Conservation (phyloP, 2,329 filamentous ascomycete genomes). For the Colletotrichum echinochloae region DNA sequence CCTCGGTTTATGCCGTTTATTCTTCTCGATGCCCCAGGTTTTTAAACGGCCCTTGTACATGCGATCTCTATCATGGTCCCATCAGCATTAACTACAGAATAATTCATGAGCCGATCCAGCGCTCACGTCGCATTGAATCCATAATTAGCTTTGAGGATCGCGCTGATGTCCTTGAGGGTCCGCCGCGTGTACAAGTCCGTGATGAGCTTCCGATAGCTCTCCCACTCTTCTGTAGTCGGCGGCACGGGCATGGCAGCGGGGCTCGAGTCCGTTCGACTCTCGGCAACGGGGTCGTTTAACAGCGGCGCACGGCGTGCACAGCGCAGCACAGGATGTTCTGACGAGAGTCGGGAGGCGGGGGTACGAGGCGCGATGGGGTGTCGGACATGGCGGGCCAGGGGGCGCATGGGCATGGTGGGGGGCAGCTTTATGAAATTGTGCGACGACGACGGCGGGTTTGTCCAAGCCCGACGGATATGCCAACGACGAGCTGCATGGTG, state of each 20-base stretch:
- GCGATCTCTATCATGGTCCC: slow-evolving; percentile 19
- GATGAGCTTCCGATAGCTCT: slow-evolving; percentile 22
- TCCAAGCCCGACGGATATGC: slow-evolving; percentile 1
- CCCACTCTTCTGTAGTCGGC: slow-evolving; percentile 37
- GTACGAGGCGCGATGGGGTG: not conserved
- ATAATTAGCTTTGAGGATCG: slow-evolving; percentile 7
- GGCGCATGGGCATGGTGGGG: slow-evolving; percentile 6
- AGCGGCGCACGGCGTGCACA: slow-evolving; percentile 2
- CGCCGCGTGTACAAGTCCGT: slow-evolving; percentile 21
- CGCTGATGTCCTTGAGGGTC: slow-evolving; percentile 21
- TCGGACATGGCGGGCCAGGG: not conserved
- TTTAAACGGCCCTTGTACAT: slow-evolving; percentile 38
- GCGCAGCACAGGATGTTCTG: not conserved
- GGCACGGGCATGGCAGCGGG: slow-evolving; percentile 14
- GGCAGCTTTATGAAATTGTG: slow-evolving; percentile 26
- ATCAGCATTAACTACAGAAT: not conserved
- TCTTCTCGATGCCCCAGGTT: slow-evolving; percentile 35
- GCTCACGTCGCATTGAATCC: slow-evolving; percentile 37
- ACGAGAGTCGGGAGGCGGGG: not conserved
- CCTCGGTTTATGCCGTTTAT: slow-evolving; percentile 18
- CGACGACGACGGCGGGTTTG: not conserved
- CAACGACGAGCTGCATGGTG: slow-evolving; percentile 15
- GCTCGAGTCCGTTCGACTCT: not conserved
- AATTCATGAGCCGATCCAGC: not conserved
- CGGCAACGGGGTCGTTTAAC: not conserved